Evolutionary conservation across 2,329 filamentous ascomycete genomes (phyloP).

Genomic region (Fusarium heterosporum): DNA sequence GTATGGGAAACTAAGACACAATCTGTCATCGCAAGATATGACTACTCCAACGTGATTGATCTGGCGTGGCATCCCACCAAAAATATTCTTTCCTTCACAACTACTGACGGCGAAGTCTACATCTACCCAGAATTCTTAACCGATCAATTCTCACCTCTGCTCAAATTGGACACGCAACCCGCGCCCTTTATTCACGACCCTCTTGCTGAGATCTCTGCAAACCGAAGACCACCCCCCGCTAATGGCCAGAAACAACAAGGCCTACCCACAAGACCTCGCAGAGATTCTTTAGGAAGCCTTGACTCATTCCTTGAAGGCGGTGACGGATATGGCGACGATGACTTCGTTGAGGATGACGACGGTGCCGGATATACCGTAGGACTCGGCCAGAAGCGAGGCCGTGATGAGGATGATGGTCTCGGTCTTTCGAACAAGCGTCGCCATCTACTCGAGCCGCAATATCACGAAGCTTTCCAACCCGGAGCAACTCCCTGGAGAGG

Average conservation of each 20-base stretch:
- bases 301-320: constrained; percentile 80
- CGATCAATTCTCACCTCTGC: constrained; percentile 66
- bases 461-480: constrained; percentile 90
- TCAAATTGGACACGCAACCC: constrained; percentile 73
- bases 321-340: constrained; percentile 69
- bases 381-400: constrained; percentile 61
- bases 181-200: constrained; percentile 90
- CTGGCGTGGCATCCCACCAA: constrained; percentile 91
- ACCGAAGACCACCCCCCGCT: constrained; percentile 65
- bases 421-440: constrained; percentile 62
- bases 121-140: constrained; percentile 81
- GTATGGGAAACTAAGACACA: constrained; percentile 94
- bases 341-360: constrained; percentile 95
- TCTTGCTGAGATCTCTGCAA: constrained; percentile 74
- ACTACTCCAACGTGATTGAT: constrained; percentile 86
- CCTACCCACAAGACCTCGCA: constrained; percentile 63
- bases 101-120: constrained; percentile 90
- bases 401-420: constrained; percentile 64
- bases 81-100: constrained; percentile 92
- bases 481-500: constrained; percentile 97
- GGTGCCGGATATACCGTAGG: constrained; percentile 85
- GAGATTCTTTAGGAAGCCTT: constrained; percentile 78
- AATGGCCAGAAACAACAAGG: constrained; percentile 67
- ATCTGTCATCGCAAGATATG: constrained; percentile 79
- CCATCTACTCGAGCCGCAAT: constrained; percentile 68